phyloP scores from a whole-genome alignment of 495 filamentous ascomycete species.

The Hypoxylon fuscum region DNA sequence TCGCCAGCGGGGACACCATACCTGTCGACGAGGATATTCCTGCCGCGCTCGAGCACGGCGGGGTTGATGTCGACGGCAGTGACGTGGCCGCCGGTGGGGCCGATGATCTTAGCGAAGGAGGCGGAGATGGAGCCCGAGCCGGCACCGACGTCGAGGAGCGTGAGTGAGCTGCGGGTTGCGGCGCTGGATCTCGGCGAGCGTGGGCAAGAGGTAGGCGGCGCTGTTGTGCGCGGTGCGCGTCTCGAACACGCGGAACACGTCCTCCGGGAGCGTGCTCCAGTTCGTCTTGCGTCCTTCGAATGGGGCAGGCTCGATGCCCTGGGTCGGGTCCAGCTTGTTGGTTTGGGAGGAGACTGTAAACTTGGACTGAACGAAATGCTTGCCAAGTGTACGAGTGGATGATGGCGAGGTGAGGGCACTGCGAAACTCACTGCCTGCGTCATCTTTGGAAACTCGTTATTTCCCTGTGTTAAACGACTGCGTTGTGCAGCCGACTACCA shows the following conservation, averaged over 20 bases:
- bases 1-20: constrained; percentile 37
- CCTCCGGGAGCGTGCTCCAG: no score
- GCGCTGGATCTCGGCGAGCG: neutral
- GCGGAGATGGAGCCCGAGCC: neutral
- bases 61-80: constrained; percentile 53
- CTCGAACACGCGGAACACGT: neutral
- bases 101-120: constrained; percentile 39
- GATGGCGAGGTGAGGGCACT: no score
- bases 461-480: no score
- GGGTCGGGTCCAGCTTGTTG: no score
- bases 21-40: constrained; percentile 28
- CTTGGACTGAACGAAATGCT: no score
- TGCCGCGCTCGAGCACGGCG: constrained; percentile 48
- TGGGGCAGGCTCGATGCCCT: no score
- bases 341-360: no score
- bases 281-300: no score
- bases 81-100: constrained; percentile 47
- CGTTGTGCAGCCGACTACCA: no score
- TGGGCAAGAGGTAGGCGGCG: neutral
- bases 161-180: neutral
- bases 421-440: no score
- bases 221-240: neutral
- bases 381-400: no score
- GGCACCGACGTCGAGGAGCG: neutral
- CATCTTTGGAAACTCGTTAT: no score